A percentile compares a stretch with the other conserved stretches of the same genome.
phyloP scores from a whole-genome alignment of 2,329 filamentous ascomycete species.

The Fusarium sp. region DNA sequence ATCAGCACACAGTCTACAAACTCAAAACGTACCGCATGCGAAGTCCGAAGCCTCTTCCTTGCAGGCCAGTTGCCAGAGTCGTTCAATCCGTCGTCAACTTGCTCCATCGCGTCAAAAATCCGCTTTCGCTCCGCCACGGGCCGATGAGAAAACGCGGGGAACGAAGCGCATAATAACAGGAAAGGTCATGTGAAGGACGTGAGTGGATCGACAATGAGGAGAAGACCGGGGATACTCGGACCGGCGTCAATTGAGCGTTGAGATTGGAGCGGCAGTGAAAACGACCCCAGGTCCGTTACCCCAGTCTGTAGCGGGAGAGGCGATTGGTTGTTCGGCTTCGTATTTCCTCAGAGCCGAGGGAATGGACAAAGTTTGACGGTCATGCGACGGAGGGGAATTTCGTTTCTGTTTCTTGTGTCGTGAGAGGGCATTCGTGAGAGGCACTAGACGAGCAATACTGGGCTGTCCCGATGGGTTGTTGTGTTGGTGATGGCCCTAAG shows the following conservation, averaged over 20 bases:
- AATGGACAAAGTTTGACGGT: constrained; percentile 23
- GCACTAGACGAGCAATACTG: neutral
- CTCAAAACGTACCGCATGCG: constrained; percentile 53
- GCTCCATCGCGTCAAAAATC: constrained; percentile 40
- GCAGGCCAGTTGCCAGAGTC: constrained; percentile 46
- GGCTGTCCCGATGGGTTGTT: neutral
- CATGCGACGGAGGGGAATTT: constrained; percentile 15
- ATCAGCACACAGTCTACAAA: neutral
- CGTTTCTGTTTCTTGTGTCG: neutral
- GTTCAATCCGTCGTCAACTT: constrained; percentile 30
- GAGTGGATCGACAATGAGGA: constrained; percentile 15
- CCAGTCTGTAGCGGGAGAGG: constrained; percentile 2
- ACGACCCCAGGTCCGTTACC: neutral
- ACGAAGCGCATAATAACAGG: constrained; percentile 24
- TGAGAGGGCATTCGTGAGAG: neutral
- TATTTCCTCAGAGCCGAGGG: neutral
- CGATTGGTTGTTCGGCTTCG: constrained; percentile 19
- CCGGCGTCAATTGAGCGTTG: constrained; percentile 4
- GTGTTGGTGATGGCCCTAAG: neutral
- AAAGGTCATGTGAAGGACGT: constrained; percentile 5
- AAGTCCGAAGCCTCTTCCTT: constrained; percentile 56
- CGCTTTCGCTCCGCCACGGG: constrained; percentile 47
- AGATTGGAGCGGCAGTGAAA: constrained; percentile 33
- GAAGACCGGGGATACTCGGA: constrained; percentile 26
- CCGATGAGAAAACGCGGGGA: constrained; percentile 43